Conservation (phyloP, 805 yeast species). For the Hermanozyma aechmeae region DNA sequence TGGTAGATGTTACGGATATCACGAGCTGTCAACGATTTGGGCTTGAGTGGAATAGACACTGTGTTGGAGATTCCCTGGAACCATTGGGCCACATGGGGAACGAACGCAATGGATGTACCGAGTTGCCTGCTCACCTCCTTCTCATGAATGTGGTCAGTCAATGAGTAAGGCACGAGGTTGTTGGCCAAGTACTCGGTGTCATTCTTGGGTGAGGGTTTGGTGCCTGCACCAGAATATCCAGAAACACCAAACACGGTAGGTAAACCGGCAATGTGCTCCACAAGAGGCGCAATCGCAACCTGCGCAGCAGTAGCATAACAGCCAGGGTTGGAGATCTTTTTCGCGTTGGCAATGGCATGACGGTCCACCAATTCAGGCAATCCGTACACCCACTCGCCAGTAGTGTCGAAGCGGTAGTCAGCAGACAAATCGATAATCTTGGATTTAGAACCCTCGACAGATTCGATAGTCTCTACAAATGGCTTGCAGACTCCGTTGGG, state of each 20-base stretch:
- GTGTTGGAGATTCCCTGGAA: conserved; percentile 97
- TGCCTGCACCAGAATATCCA: conserved; percentile 99
- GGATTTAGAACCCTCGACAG: conserved; percentile 52
- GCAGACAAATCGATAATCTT: conserved; percentile 92
- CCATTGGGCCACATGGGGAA: conserved; percentile 99
- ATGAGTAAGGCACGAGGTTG: conserved; percentile 88
- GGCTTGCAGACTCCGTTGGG: conserved; percentile 96
- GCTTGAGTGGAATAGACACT: conserved; percentile 76
- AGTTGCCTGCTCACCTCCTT: conserved; percentile 78
- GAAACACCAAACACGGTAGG: conserved; percentile 93
- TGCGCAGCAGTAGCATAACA: conserved; percentile 99
- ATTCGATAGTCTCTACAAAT: conserved; percentile 71
- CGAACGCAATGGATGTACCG: conserved; percentile 74
- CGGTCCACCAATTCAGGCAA: conserved; percentile 86
- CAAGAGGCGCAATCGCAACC: conserved; percentile 79
- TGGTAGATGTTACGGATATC: conserved; percentile 80
- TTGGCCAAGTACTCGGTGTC: conserved; percentile 66
- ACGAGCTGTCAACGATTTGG: conserved; percentile 58
- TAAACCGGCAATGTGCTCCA: conserved; percentile 54
- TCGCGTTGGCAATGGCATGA: conserved; percentile 52
- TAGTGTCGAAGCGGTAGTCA: conserved; percentile 86
- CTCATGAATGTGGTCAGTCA: conserved; percentile 97
- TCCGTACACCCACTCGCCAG: conserved; percentile 89
- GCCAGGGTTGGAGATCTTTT: conserved; percentile 91
- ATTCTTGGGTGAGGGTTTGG: conserved; percentile 95